Conservation (phyloP, 139 green algal genomes). For the Coelastrella sp. region DNA sequence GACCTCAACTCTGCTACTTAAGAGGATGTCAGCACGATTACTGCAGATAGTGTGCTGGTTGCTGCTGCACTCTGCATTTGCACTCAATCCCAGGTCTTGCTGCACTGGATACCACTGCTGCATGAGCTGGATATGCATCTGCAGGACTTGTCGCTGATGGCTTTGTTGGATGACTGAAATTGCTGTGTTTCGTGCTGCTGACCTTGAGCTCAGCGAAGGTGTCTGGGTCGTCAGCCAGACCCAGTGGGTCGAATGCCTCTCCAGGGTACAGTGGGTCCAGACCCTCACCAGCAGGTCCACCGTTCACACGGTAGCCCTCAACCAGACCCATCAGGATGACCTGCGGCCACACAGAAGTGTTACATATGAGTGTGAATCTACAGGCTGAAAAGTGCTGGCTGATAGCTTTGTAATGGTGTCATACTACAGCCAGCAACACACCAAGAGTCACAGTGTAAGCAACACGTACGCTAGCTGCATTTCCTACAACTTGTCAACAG, state of each 20-base stretch:
- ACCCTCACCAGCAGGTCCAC: conserved; percentile 81
- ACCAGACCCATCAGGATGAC: conserved; percentile 89
- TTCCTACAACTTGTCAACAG: neutral
- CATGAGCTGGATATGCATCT: neutral
- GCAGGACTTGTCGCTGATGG: neutral
- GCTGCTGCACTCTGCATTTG: neutral
- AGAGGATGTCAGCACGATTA: too few relatives aligned
- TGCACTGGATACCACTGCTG: neutral
- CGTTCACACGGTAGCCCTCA: conserved; percentile 91
- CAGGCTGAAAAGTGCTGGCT: neutral
- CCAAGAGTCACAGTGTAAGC: too few relatives aligned
- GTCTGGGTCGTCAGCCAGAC: conserved; percentile 94
- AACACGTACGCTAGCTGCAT: neutral
- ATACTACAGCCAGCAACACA: too few relatives aligned
- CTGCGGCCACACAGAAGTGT: conserved; percentile 51
- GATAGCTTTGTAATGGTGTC: neutral
- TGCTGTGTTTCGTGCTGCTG: conserved; percentile 58
- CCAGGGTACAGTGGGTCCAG: conserved; percentile 84
- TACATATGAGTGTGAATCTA: neutral
- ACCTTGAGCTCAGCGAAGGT: conserved; percentile 86
- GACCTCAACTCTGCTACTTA: neutral
- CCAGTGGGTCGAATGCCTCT: conserved; percentile 92
- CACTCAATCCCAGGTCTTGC: neutral
- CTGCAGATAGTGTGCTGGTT: neutral
- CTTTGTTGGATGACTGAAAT: neutral